Percentiles rank a stretch among this genome's conserved stretches.
Conservation (phyloP, 768 basidiomycete genomes). For the Phaffia tasmanica region DNA sequence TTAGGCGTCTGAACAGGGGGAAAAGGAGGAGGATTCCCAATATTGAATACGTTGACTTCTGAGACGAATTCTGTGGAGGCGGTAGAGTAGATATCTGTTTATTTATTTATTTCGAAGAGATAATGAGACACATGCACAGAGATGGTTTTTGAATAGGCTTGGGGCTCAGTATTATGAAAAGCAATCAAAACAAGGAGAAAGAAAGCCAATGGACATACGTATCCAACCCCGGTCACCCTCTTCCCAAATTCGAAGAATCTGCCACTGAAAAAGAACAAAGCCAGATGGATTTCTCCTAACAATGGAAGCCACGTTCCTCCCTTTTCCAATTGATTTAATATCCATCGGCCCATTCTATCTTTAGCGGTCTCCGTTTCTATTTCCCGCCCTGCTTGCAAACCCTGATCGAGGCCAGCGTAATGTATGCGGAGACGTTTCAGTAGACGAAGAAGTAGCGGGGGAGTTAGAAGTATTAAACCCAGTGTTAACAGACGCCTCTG, state of each 20-base stretch:
- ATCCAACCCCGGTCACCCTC: slow-evolving; percentile 55
- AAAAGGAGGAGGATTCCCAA: slow-evolving; percentile 56
- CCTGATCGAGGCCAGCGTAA: neutral
- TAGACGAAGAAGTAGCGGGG: slow-evolving; percentile 4
- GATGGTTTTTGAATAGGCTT: neutral
- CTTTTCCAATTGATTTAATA: slow-evolving; percentile 35
- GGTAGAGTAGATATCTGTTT: slow-evolving; percentile 62
- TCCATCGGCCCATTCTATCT: neutral
- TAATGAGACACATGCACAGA: neutral
- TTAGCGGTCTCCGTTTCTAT: neutral
- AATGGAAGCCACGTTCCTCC: slow-evolving; percentile 51
- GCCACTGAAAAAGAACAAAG: slow-evolving; percentile 66
- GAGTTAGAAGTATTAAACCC: slow-evolving; percentile 15
- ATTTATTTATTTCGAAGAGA: neutral
- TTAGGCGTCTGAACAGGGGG: slow-evolving; percentile 16
- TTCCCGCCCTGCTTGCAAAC: neutral
- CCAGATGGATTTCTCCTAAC: slow-evolving; percentile 60
- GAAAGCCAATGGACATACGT: slow-evolving; percentile 44
- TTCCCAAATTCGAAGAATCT: slow-evolving; percentile 65
- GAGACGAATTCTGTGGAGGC: slow-evolving; percentile 43
- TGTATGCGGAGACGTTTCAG: neutral
- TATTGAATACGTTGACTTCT: slow-evolving; percentile 76
- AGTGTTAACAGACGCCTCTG: slow-evolving; percentile 16
- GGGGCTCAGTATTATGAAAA: neutral
- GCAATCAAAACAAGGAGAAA: slow-evolving; percentile 3